Conservation (phyloP, 1,139 yeast species). For the Zygoascus hellenicus region DNA sequence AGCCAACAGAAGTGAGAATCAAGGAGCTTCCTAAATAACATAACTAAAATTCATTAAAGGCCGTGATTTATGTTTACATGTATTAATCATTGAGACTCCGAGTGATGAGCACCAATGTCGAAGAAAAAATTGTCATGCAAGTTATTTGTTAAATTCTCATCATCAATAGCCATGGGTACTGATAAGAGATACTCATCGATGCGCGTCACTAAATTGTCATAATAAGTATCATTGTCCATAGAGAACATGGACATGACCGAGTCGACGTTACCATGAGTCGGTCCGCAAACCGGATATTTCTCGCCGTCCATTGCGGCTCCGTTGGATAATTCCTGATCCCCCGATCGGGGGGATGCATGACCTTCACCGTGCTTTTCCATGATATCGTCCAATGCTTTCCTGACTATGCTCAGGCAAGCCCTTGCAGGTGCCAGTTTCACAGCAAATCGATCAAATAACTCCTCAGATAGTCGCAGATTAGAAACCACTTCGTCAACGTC, state of each 20-base stretch:
- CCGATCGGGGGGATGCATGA: not conserved
- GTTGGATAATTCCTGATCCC: not conserved
- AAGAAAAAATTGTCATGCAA: constrained; percentile 6
- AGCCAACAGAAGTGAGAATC: no score
- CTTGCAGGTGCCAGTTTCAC: constrained; percentile 19
- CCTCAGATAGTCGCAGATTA: constrained; percentile 15
- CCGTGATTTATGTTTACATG: not conserved
- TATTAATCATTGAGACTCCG: not conserved
- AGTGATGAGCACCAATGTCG: constrained; percentile 1
- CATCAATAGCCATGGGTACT: constrained; percentile 7
- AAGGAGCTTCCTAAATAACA: not conserved
- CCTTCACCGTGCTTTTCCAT: not conserved
- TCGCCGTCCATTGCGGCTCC: not conserved
- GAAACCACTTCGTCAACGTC: constrained; percentile 12
- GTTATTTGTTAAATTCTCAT: not conserved
- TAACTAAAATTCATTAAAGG: not conserved
- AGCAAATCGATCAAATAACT: constrained; percentile 16
- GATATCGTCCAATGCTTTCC: constrained; percentile 5
- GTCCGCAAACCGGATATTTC: not conserved
- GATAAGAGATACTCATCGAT: constrained; percentile 15
- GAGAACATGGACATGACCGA: constrained; percentile 18
- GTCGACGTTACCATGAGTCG: constrained; percentile 11
- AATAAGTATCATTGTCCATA: constrained; percentile 18
- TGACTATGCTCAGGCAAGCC: constrained; percentile 14
- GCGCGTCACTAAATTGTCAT: constrained; percentile 18